Evolutionary conservation across 768 basidiomycete species (phyloP).

Genomic region (Trametes elegans): DNA sequence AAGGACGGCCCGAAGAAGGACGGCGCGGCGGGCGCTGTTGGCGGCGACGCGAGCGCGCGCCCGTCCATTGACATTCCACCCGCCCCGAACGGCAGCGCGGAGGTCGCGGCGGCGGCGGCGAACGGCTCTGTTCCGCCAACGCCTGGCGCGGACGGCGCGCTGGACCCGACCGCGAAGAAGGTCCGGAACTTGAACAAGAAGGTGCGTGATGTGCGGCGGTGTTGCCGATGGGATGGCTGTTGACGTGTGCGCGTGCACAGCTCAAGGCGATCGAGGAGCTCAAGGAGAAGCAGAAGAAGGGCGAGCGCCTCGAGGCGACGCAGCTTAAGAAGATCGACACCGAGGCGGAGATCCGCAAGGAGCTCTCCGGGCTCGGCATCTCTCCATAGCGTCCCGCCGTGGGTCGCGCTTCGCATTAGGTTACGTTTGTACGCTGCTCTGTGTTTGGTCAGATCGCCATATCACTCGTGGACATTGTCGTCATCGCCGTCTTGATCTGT

Average conservation of each 20-base stretch:
- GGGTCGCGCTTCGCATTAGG: background rate
- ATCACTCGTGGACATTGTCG: slow-evolving; percentile 2
- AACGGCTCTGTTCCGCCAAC: slow-evolving; percentile 46
- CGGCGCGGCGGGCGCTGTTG: slow-evolving; percentile 16
- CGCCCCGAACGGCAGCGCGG: slow-evolving; percentile 18
- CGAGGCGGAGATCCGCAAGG: slow-evolving; percentile 80
- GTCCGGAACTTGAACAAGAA: slow-evolving; percentile 94
- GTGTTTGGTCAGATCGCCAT: background rate
- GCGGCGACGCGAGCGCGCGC: slow-evolving; percentile 21
- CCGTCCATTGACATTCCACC: slow-evolving; percentile 39
- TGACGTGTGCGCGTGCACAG: slow-evolving; percentile 39
- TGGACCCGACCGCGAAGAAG: slow-evolving; percentile 89
- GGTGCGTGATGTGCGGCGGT: slow-evolving; percentile 34
- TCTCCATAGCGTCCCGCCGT: slow-evolving; percentile 16
- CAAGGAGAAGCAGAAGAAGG: slow-evolving; percentile 86
- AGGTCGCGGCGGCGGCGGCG: slow-evolving; percentile 16
- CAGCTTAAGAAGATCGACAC: slow-evolving; percentile 97
- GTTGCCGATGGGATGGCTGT: background rate
- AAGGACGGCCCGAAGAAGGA: slow-evolving; percentile 42
- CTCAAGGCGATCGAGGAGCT: slow-evolving; percentile 99
- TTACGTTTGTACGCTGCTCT: background rate
- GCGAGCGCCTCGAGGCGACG: slow-evolving; percentile 91
- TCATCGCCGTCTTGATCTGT: background rate
- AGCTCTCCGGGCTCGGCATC: slow-evolving; percentile 49
- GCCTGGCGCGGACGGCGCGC: slow-evolving; percentile 51